Evolutionary conservation across 345 rosid genomes (phyloP).

Genomic region (Arabis alpina): DNA sequence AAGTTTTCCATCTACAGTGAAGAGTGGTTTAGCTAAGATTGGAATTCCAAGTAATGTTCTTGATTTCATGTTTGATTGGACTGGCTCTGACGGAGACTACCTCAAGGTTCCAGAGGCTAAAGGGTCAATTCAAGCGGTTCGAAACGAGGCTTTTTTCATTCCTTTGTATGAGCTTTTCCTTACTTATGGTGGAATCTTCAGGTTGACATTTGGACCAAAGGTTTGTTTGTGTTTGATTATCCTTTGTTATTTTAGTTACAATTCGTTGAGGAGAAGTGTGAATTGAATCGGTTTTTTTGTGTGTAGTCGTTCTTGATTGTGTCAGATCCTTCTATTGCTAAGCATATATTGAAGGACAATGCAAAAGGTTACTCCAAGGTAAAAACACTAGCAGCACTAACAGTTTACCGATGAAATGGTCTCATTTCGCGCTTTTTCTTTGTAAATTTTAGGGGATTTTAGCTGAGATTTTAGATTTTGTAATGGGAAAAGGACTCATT

Average conservation of each 20-base stretch:
- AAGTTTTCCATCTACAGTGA: constrained; percentile 66
- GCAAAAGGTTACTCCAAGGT: constrained; percentile 93
- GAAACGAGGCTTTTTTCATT: constrained; percentile 86
- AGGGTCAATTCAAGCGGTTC: constrained; percentile 67
- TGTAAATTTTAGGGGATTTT: constrained; percentile 72
- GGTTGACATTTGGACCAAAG: constrained; percentile 95
- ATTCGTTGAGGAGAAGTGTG: neutral
- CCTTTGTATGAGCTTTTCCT: constrained; percentile 91
- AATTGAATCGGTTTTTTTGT: constrained; percentile 20
- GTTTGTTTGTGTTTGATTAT: constrained; percentile 44
- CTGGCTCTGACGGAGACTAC: constrained; percentile 51
- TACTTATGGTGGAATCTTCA: constrained; percentile 92
- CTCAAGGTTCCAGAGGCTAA: constrained; percentile 83
- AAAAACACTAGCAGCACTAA: neutral
- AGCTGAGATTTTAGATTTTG: constrained; percentile 95
- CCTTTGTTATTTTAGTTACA: too few relatives aligned
- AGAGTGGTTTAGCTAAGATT: constrained; percentile 72
- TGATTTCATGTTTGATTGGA: constrained; percentile 61
- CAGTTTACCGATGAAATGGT: neutral
- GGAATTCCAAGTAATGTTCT: constrained; percentile 66
- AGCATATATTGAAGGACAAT: constrained; percentile 83
- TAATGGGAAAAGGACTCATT: constrained; percentile 96
- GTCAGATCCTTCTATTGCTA: constrained; percentile 91
- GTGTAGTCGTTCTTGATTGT: constrained; percentile 88
- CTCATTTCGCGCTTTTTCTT: neutral